Base-by-base conservation (phyloP, 441 rosid genomes). In the Bocquillonia castaneifolia region DNA sequence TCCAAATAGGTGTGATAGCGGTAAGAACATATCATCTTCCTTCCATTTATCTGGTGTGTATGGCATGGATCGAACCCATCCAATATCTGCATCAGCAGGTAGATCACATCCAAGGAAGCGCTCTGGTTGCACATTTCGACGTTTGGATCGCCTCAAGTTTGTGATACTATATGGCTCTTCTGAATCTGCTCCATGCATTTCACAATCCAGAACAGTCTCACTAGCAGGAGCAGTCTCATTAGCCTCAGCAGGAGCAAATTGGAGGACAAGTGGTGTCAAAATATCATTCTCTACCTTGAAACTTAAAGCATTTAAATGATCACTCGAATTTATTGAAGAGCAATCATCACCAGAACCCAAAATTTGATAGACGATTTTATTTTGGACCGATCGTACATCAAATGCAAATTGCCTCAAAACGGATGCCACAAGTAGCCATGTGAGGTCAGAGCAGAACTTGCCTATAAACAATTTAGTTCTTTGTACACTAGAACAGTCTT, bases 131-230 rank as follows among this genome's bases (percentile, higher is more conserved):
- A 88, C 68, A 57, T 78, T 78, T 77, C 93, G 77, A 67, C 97
- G 92, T 76, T 87, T 90, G 55, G 97, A 91, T 64, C 97, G 82
- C 59, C 97, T 79, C 75, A 93, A 70, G 54, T 79, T 85, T 63
- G 75, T 61, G 42, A 80, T 82, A 53, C 79, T 82, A 1, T 81
- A 62, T 6, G 63, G 51, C 0, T 69, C 61, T 26, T 53, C 61
- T 7, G 44, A 15, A 25, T 65, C 85, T 13, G 40, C 65, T 48
- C 66, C 79, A 60, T 71, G 32, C 18, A 37, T 50, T 2, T 59
- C 78, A 72, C 18, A 47, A 65, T 66, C 68, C 42, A 72, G 71
- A n/a, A 40, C 66, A 65, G 67, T 72, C 67, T 80, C 83, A 13
- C 42, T 66, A 48, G 67, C 68, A 47, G 73, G 71, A n/a, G 40